Conservation (phyloP, 2,329 filamentous ascomycete species). For the Fusarium sp. region DNA sequence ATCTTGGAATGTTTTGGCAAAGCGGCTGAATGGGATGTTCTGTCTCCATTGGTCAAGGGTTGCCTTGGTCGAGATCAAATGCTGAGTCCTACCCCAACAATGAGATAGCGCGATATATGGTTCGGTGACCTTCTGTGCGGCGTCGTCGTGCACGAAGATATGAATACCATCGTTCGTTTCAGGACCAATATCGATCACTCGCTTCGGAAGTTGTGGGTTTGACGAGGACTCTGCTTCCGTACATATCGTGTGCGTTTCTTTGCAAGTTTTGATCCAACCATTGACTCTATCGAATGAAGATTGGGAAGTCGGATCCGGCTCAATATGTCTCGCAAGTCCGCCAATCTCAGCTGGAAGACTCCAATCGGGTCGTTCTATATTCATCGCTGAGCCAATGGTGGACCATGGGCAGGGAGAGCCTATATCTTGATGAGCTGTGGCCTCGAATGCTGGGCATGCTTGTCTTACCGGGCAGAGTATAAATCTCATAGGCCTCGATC, state of each 20-base stretch:
- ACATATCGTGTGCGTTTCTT: constrained; percentile 22
- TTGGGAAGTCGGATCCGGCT: constrained; percentile 19
- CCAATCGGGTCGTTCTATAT: constrained; percentile 8
- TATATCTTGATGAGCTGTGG: background rate
- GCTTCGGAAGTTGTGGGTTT: constrained; percentile 25
- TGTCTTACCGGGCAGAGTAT: constrained; percentile 30
- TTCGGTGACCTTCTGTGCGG: background rate
- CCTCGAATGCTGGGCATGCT: accelerated
- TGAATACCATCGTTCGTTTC: constrained; percentile 30
- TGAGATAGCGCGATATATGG: constrained; percentile 40
- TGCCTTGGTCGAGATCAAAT: constrained; percentile 13
- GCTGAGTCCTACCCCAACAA: constrained; percentile 35
- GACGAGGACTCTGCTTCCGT: constrained; percentile 15
- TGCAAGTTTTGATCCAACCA: constrained; percentile 32
- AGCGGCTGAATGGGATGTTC: constrained; percentile 27
- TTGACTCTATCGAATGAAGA: constrained; percentile 27
- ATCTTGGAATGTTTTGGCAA: constrained; percentile 38
- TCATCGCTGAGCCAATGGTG: constrained; percentile 30
- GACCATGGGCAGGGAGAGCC: constrained; percentile 32
- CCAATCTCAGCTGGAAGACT: constrained; percentile 9
- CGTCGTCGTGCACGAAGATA: constrained; percentile 26
- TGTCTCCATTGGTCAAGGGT: constrained; percentile 31
- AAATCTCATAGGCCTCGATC: constrained; percentile 29
- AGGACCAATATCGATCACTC: constrained; percentile 34
- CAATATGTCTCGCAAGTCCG: constrained; percentile 25